Conservation (phyloP, 176 grass and related monocot genomes). For the Avena eriantha region DNA sequence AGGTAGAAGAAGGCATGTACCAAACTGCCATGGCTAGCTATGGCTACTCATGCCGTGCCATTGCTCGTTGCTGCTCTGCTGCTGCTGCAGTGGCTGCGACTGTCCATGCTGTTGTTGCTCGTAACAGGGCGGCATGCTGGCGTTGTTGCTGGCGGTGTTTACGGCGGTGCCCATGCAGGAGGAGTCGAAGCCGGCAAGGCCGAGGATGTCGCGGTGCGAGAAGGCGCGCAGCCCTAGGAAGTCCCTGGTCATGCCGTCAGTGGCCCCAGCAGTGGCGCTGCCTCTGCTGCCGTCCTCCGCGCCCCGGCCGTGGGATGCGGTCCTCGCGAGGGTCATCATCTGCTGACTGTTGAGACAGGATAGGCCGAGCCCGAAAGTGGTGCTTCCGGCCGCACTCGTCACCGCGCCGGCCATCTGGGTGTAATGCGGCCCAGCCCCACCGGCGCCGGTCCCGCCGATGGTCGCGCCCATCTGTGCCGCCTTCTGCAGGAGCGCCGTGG, state of each 20-base stretch:
- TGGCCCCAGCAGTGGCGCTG: neutral
- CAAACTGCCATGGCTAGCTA: slow-evolving; percentile 4
- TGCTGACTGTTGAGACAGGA: slow-evolving; percentile 43
- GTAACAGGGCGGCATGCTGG: slow-evolving; percentile 35
- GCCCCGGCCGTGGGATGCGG: slow-evolving; percentile 40
- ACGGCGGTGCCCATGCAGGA: slow-evolving; percentile 57
- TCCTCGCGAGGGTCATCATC: slow-evolving; percentile 37
- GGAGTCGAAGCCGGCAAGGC: slow-evolving; percentile 70
- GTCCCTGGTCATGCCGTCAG: slow-evolving; percentile 81
- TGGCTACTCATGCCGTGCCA: slow-evolving; percentile 58
- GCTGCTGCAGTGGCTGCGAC: slow-evolving; percentile 28
- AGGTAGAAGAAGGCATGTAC: slow-evolving; percentile 28
- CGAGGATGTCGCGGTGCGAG: slow-evolving; percentile 75
- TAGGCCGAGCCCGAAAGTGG: slow-evolving; percentile 43
- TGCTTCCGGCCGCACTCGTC: slow-evolving; percentile 19
- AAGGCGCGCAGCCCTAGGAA: slow-evolving; percentile 86
- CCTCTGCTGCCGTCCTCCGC: slow-evolving; percentile 36
- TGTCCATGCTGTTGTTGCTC: slow-evolving; percentile 41
- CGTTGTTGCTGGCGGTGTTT: slow-evolving; percentile 23
- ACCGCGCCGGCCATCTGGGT: slow-evolving; percentile 58
- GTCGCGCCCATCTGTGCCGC: slow-evolving; percentile 97
- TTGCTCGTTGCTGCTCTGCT: slow-evolving; percentile 47
- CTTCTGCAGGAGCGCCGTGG: slow-evolving; percentile 91
- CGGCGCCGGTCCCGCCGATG: slow-evolving; percentile 47
- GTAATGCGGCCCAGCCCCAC: slow-evolving; percentile 38